Percentiles rank a stretch among this genome's conserved stretches.
phyloP scores from a whole-genome alignment of 1,284 basidiomycete genomes.

The Ceratobasidium sp. region DNA sequence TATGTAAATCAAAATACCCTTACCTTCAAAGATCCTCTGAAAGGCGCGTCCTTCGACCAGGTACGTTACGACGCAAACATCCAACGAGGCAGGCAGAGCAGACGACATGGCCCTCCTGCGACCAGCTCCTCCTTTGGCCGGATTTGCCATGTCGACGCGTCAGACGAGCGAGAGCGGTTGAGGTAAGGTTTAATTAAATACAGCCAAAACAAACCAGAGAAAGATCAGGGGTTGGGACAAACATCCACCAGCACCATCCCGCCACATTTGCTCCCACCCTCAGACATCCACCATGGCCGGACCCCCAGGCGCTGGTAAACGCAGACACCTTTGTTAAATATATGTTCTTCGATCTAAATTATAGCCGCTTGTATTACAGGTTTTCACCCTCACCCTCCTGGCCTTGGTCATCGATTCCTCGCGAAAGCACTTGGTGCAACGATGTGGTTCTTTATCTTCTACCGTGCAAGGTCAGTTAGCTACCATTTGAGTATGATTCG shows the following conservation, averaged over 20 bases:
- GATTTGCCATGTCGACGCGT: slow-evolving; percentile 34
- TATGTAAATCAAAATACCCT: slow-evolving; percentile 30
- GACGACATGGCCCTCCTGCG: slow-evolving; percentile 20
- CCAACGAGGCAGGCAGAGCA: slow-evolving; percentile 23
- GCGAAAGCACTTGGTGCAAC: slow-evolving; percentile 88
- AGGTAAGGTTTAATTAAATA: slow-evolving; percentile 30
- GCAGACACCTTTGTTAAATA: too few species aligned
- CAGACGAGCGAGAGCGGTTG: background rate
- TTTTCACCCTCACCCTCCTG: slow-evolving; percentile 88
- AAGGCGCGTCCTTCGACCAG: slow-evolving; percentile 62
- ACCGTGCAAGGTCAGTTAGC: slow-evolving; percentile 82
- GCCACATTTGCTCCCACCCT: slow-evolving; percentile 12
- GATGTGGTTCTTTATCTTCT: slow-evolving; percentile 99
- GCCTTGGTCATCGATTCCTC: slow-evolving; percentile 80
- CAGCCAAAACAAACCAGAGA: slow-evolving; percentile 38
- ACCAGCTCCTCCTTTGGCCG: slow-evolving; percentile 19
- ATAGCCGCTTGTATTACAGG: slow-evolving; percentile 60
- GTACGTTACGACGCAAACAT: slow-evolving; percentile 40
- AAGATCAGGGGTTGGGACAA: slow-evolving; percentile 23
- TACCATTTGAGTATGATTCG: background rate
- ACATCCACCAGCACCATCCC: slow-evolving; percentile 13
- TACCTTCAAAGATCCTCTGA: slow-evolving; percentile 76
- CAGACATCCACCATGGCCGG: slow-evolving; percentile 38
- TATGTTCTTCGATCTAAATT: background rate
- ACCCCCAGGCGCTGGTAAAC: slow-evolving; percentile 27